Evolutionary conservation across 1,284 basidiomycete species (phyloP), one percentile per base, ranked within the genome.

Genomic region (Malassezia sp.): DNA sequence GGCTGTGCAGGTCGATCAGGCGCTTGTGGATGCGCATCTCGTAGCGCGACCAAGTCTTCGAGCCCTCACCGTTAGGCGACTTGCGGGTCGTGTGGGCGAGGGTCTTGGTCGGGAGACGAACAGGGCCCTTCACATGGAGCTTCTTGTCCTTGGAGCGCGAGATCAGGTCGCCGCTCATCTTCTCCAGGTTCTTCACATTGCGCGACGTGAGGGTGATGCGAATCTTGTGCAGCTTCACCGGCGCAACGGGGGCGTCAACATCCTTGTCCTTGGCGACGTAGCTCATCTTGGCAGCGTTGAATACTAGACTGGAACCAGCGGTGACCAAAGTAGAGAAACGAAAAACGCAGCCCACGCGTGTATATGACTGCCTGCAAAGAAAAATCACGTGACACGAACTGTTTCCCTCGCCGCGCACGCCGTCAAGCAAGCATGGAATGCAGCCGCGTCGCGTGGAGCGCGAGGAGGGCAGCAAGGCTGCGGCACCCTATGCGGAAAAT

Each of bases 1-100:
- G 91, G 52, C 90, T 90, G 78, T 91, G 88, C 59, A 99, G 78
- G 79, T 99, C 93, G 72, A 99, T 97, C 74, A 97, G 80, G 71
- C 93, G 86, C 79, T 99, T 99, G 84, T 99, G 91, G 64, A 99
- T 80, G 78, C 90, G 89, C 77, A 99, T 82, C 78, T 99, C 91
- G 76, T 90, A 97, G 71, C 86, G 83, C 76, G 97, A 93, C 93
- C 93, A 99, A 72, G 93, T 99, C 84, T 99, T 97, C 71, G 72
- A 71, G 80, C 93, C 93, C 77, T 97, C 93, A 90, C 93, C 93
- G 74, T 93, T 68, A 39, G 67, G 67, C 29, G 65, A 67, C 63
- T 70, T 70, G 72, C 93, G 86, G 75, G 89, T 96, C 74, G 90
- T 95, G 79, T 96, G 90, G 75, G 86, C 86, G 70, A 99, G 81